These are phyloP conservation scores for Massarina eburnea DNA, from an alignment of 2,329 filamentous ascomycete species.

Conservation along the genomic window DNA sequence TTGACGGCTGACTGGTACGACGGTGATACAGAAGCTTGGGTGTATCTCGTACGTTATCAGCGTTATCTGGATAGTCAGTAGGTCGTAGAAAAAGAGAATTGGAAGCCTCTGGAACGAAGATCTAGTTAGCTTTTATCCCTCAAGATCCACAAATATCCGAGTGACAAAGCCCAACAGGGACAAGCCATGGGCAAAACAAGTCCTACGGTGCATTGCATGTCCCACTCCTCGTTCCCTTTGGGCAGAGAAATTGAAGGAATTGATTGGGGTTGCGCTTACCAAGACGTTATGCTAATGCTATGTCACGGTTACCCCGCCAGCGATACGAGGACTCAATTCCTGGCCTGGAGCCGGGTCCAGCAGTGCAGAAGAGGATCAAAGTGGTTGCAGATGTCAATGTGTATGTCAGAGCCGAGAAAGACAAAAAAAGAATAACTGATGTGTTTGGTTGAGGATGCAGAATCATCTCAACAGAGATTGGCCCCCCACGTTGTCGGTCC, in stretches of 20 bases:
- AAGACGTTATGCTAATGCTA: constrained; percentile 14
- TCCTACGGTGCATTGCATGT: neutral
- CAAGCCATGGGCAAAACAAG: neutral
- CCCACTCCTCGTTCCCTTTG: constrained; percentile 8
- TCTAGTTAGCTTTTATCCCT: too few species aligned
- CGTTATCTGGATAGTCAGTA: too few species aligned
- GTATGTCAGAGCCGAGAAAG: too few species aligned
- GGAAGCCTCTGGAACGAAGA: too few species aligned
- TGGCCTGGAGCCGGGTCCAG: neutral
- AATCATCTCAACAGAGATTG: neutral
- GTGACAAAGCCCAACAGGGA: neutral
- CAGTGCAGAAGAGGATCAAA: too few species aligned
- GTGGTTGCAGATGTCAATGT: too few species aligned
- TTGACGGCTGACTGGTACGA: constrained; percentile 40
- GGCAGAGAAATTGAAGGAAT: constrained; percentile 5
- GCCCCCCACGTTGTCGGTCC: neutral
- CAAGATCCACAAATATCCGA: too few species aligned
- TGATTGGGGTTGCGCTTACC: constrained; percentile 12
- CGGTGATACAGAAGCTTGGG: neutral
- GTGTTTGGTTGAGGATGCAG: neutral
- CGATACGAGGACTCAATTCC: constrained; percentile 5
- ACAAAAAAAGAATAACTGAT: neutral
- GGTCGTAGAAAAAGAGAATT: too few species aligned
- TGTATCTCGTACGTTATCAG: too few species aligned
- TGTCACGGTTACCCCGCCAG: constrained; percentile 14